phyloP scores from a whole-genome alignment of 2,329 filamentous ascomycete species.

The Venturia pyrina region DNA sequence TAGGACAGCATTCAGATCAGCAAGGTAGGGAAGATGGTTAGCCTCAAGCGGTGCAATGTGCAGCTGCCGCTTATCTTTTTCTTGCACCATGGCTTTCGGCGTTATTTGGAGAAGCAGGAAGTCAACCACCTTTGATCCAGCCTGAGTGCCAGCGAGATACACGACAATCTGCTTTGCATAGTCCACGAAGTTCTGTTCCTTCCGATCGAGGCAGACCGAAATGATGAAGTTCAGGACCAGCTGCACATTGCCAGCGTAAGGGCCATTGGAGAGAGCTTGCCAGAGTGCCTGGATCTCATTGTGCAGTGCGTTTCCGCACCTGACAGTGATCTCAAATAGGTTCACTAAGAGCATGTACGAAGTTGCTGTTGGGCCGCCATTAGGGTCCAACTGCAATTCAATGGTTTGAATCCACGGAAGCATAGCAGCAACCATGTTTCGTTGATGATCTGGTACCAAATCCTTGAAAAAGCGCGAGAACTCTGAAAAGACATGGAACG shows the following conservation, averaged over 20 bases:
- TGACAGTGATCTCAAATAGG: slow-evolving; percentile 90
- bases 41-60: slow-evolving; percentile 58
- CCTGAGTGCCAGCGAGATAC: slow-evolving; percentile 76
- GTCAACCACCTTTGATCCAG: slow-evolving; percentile 86
- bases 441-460: slow-evolving; percentile 69
- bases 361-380: slow-evolving; percentile 77
- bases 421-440: slow-evolving; percentile 89
- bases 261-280: slow-evolving; percentile 90
- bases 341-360: slow-evolving; percentile 95
- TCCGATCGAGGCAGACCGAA: slow-evolving; percentile 78
- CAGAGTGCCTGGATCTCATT: slow-evolving; percentile 96
- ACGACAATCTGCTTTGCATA: slow-evolving; percentile 98
- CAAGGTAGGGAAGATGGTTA: slow-evolving; percentile 72
- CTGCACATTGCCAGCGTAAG: slow-evolving; percentile 87
- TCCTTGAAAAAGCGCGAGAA: slow-evolving; percentile 91
- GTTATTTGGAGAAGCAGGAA: slow-evolving; percentile 85
- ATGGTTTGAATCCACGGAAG: slow-evolving; percentile 94
- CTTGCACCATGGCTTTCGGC: slow-evolving; percentile 94
- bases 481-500: slow-evolving; percentile 91
- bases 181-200: slow-evolving; percentile 96
- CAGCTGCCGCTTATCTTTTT: slow-evolving; percentile 43
- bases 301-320: slow-evolving; percentile 75
- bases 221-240: slow-evolving; percentile 96
- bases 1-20: slow-evolving; percentile 67
- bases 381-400: slow-evolving; percentile 83